Evolutionary conservation across 306 rosid species (phyloP).

Genomic region (Prinsepia uniflora): DNA sequence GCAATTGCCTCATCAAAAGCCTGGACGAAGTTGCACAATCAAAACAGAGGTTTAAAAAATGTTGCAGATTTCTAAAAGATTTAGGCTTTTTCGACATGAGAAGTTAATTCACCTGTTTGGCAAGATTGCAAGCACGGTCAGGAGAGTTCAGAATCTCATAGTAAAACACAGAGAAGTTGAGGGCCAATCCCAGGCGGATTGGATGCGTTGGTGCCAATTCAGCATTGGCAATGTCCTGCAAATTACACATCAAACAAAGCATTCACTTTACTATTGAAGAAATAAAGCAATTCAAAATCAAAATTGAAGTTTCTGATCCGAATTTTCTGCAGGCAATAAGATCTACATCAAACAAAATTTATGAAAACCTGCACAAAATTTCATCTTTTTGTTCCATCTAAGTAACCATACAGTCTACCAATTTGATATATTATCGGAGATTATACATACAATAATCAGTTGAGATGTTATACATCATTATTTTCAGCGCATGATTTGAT

Average conservation of each 20-base stretch:
- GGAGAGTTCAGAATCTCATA: slow-evolving; percentile 98
- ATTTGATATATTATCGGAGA: background rate
- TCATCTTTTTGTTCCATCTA: background rate
- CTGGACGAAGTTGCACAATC: slow-evolving; percentile 27
- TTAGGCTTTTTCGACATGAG: background rate
- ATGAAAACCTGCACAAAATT: background rate
- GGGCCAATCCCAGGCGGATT: slow-evolving; percentile 94
- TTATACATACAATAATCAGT: background rate
- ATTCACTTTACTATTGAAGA: background rate
- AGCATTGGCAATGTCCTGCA: slow-evolving; percentile 85
- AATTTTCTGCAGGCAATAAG: background rate
- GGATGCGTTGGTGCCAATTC: slow-evolving; percentile 97
- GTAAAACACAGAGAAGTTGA: slow-evolving; percentile 92
- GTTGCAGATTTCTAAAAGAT: background rate
- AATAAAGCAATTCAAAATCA: background rate
- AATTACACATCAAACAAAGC: background rate
- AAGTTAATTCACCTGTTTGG: slow-evolving; percentile 66
- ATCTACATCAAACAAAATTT: background rate
- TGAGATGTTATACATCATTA: background rate
- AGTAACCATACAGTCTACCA: background rate
- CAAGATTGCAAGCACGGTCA: slow-evolving; percentile 97
- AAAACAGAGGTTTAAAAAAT: background rate
- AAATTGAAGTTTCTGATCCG: background rate
- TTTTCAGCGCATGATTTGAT: background rate
- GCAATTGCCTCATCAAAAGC: slow-evolving; percentile 99